phyloP scores from a whole-genome alignment of 768 basidiomycete genomes.

The Suillus subaureus region DNA sequence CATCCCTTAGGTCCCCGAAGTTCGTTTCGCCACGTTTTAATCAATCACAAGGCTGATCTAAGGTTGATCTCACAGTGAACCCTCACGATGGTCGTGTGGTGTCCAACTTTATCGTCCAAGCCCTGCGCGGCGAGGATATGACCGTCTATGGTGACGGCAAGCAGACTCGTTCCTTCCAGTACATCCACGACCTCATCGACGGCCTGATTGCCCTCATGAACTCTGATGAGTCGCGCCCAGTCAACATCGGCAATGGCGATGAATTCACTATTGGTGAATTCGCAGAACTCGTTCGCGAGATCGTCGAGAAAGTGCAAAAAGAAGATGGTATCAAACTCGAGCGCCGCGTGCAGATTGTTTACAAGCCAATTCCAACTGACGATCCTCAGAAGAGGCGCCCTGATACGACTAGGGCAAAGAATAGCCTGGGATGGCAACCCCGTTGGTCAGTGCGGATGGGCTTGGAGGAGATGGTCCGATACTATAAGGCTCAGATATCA shows the following conservation, averaged over 20 bases:
- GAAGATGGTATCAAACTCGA: conserved; percentile 65
- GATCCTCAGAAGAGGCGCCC: conserved; percentile 95
- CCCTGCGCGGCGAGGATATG: conserved; percentile 94
- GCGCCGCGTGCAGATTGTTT: conserved; percentile 65
- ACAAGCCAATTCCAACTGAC: conserved; percentile 84
- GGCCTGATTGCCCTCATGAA: conserved; percentile 95
- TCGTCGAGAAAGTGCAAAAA: conserved; percentile 90
- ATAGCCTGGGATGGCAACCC: conserved; percentile 86
- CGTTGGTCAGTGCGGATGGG: conserved; percentile 93
- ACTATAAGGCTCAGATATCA: conserved; percentile 88
- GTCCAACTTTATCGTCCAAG: conserved; percentile 98
- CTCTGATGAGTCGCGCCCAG: conserved; percentile 88
- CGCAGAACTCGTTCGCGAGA: conserved; percentile 87
- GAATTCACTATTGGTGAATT: conserved; percentile 97
- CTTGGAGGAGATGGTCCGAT: conserved; percentile 91
- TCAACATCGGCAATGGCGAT: conserved; percentile 95
- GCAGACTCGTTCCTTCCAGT: conserved; percentile 96
- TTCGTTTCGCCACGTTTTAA: conserved; percentile 28
- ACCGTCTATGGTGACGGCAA: conserved; percentile 94
- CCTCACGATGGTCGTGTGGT: conserved; percentile 97
- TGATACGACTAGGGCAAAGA: conserved; percentile 89
- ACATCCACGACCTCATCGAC: conserved; percentile 96
- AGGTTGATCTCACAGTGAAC: conserved; percentile 64
- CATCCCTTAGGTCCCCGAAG: conserved; percentile 57
- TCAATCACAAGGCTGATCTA: conserved; percentile 6